phyloP scores from a whole-genome alignment of 176 grass and related monocot species.

The Triticum dicoccoides region DNA sequence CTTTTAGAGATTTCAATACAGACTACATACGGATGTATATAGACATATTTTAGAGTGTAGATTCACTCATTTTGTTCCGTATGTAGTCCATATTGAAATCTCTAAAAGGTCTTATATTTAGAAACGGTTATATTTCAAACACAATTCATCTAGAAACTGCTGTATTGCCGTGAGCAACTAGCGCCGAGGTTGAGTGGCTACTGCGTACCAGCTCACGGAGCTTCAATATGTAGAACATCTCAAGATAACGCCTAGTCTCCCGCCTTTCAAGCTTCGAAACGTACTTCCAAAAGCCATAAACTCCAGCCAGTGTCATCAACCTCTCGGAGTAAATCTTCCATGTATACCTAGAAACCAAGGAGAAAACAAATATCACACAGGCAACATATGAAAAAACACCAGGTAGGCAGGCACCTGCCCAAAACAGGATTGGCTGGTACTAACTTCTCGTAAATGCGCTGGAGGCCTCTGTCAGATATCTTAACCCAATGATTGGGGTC shows the following conservation, averaged over 20 bases:
- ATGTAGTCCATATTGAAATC: no score
- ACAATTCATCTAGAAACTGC: not conserved
- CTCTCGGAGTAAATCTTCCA: slow-evolving; percentile 98
- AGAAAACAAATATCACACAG: slow-evolving; percentile 4
- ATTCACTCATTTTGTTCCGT: no score
- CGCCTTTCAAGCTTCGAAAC: slow-evolving; percentile 91
- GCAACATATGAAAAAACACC: not conserved
- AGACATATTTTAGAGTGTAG: no score
- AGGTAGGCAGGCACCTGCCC: not conserved
- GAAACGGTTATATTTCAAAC: not conserved
- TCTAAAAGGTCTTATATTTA: no score
- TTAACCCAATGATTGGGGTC: slow-evolving; percentile 57
- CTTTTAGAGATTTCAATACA: no score
- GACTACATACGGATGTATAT: no score
- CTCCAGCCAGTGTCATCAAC: slow-evolving; percentile 87
- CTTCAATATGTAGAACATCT: slow-evolving; percentile 98
- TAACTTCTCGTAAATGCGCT: slow-evolving; percentile 79
- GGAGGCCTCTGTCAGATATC: slow-evolving; percentile 60
- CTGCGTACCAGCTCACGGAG: slow-evolving; percentile 70
- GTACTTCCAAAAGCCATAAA: slow-evolving; percentile 97
- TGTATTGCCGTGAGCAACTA: not conserved
- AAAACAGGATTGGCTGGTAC: not conserved
- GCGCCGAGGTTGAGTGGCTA: not conserved
- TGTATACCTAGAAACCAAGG: slow-evolving; percentile 58
- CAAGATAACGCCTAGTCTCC: slow-evolving; percentile 79